These are phyloP conservation scores for Filobasidium uniguttulatum DNA, from an alignment of 1,284 basidiomycete species.

Conservation along the genomic window DNA sequence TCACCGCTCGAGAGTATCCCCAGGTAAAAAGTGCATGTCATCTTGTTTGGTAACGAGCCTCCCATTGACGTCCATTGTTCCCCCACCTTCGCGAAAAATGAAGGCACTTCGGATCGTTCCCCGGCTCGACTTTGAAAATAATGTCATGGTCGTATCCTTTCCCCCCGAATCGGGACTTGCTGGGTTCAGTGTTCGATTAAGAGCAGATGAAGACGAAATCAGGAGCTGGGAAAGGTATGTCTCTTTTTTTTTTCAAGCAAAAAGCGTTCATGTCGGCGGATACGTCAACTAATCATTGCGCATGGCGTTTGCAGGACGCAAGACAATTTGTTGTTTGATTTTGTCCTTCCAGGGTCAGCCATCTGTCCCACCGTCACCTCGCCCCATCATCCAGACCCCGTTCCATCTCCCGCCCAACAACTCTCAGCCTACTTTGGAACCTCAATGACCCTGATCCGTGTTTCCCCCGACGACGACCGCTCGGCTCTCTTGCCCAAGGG, in stretches of 20 bases:
- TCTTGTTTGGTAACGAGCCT: not conserved
- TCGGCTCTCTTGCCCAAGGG: not conserved
- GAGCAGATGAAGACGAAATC: not conserved
- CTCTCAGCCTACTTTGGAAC: conserved; percentile 7
- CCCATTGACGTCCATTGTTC: too few relatives aligned
- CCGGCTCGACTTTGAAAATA: conserved; percentile 3
- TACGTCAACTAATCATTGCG: not conserved
- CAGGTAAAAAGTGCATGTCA: not conserved
- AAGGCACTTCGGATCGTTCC: conserved; percentile 5
- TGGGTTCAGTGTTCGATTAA: conserved; percentile 8
- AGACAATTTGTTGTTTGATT: not conserved
- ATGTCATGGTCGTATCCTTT: conserved; percentile 5
- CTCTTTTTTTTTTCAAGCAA: not conserved
- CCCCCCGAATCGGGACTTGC: conserved; percentile 3
- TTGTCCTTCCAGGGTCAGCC: not conserved
- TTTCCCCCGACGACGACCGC: conserved; percentile 1
- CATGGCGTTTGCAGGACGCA: not conserved
- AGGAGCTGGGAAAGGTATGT: conserved; percentile 6
- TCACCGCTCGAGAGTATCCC: conserved; percentile 10
- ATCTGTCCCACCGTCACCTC: conserved; percentile 6
- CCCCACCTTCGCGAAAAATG: not conserved
- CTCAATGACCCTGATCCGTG: conserved; percentile 4
- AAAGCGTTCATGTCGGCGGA: not conserved
- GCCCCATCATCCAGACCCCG: conserved; percentile 1
- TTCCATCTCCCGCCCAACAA: not conserved